A percentile compares a stretch with the other conserved stretches of the same genome.
Conservation (phyloP, 2,329 filamentous ascomycete genomes). For the Neopestalotiopsis sp. region DNA sequence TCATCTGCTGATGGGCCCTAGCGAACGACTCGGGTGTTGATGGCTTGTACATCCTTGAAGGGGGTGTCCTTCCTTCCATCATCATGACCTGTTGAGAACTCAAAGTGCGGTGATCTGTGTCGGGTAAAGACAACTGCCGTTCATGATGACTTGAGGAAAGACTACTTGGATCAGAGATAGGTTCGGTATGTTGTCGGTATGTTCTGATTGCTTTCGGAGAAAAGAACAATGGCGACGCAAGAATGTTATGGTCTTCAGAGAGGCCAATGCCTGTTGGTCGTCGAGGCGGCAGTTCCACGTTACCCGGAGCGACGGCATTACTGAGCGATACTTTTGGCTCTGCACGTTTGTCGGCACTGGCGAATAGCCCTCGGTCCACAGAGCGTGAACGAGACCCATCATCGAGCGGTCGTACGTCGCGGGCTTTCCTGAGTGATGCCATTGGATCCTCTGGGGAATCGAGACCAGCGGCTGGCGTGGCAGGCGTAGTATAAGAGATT, state of each 20-base stretch:
- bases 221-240: slow-evolving; percentile 46
- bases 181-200: slow-evolving; percentile 50
- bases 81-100: slow-evolving; percentile 52
- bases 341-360: slow-evolving; percentile 67
- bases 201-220: slow-evolving; percentile 43
- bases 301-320: slow-evolving; percentile 67
- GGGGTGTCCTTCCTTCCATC: slow-evolving; percentile 43
- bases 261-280: slow-evolving; percentile 54
- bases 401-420: slow-evolving; percentile 47
- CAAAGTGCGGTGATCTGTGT: slow-evolving; percentile 51
- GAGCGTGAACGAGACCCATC: slow-evolving; percentile 64
- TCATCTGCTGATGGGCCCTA: slow-evolving; percentile 40
- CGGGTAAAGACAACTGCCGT: slow-evolving; percentile 39
- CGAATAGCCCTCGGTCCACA: slow-evolving; percentile 66
- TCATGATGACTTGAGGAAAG: slow-evolving; percentile 29
- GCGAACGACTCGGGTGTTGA: slow-evolving; percentile 47
- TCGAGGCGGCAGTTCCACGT: slow-evolving; percentile 52
- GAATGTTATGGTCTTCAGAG: slow-evolving; percentile 39
- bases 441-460: slow-evolving; percentile 44
- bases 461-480: slow-evolving; percentile 44
- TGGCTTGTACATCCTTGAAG: slow-evolving; percentile 41
- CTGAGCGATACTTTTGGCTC: slow-evolving; percentile 69
- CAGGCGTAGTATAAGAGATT: slow-evolving; percentile 39
- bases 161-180: slow-evolving; percentile 52
- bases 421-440: slow-evolving; percentile 49